A percentile compares a stretch with the other conserved stretches of the same genome.
Evolutionary conservation across 2,329 filamentous ascomycete species (phyloP).

Genomic region (Fusarium sublunatum): DNA sequence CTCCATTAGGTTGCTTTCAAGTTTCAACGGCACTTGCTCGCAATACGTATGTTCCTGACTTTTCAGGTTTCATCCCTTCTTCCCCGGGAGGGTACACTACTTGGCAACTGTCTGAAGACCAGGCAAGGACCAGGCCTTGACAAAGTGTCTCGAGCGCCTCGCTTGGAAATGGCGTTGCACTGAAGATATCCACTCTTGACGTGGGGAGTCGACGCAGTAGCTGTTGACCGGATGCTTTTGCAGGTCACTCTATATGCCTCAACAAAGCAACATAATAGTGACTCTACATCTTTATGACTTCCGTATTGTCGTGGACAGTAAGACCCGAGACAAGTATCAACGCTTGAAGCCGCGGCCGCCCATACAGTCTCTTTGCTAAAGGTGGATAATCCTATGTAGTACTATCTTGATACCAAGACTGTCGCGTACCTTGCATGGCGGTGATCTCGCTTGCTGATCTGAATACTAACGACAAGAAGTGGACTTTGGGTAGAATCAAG

Average conservation of each 20-base stretch:
- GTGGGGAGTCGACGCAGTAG: slow-evolving; percentile 35
- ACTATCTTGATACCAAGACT: neutral
- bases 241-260: neutral
- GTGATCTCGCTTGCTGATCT: slow-evolving; percentile 30
- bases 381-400: slow-evolving; percentile 16
- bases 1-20: slow-evolving; percentile 7
- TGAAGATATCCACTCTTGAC: slow-evolving; percentile 26
- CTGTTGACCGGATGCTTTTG: slow-evolving; percentile 18
- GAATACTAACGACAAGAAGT: slow-evolving; percentile 16
- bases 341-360: neutral
- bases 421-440: slow-evolving; percentile 15
- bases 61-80: slow-evolving; percentile 40
- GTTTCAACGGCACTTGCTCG: slow-evolving; percentile 13
- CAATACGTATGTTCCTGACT: slow-evolving; percentile 31
- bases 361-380: neutral
- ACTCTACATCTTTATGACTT: neutral
- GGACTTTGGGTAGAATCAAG: neutral
- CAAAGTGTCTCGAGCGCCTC: slow-evolving; percentile 31
- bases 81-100: slow-evolving; percentile 29
- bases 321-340: slow-evolving; percentile 1
- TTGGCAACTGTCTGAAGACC: slow-evolving; percentile 1
- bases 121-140: slow-evolving; percentile 35
- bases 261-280: slow-evolving; percentile 3
- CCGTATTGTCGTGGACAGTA: neutral
- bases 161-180: slow-evolving; percentile 32